Evolutionary conservation across 176 grass and related monocot genomes (phyloP), one percentile per base, ranked within the genome.

Genomic region (Phoenix roebelenii): DNA sequence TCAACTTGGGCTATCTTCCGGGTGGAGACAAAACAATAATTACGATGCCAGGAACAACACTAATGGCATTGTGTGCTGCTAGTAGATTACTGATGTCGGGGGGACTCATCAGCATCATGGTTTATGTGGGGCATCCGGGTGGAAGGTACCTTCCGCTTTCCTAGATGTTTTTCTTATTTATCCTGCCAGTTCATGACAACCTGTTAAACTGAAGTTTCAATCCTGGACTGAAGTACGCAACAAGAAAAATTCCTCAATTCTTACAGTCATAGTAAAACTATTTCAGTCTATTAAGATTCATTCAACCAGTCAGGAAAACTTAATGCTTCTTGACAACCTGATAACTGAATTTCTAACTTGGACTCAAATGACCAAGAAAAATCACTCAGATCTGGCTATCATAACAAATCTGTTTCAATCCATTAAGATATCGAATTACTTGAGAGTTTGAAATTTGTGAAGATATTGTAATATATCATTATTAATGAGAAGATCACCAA

Each of bases 1-100:
- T 96, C 80, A 96, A 96, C 24, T 58, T 96, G 77, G 92, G 92
- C 16, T 96, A 96, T 74, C 80, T 96, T 63, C 86, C 86, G 19
- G 86, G 86, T 65, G 92, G 86, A 77, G 80, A 96, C 68, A 85
- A 96, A 82, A 75, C 72, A 64, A 25, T 90, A 72, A 79, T 87
- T 49, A 96, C 91, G 5, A 62, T 59, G 59, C 82, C 91, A 70
- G 66, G 23, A 72, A 90, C 91, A 63, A 96, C 91, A 25, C 61
- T 87, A 50, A 49, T 80, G 30, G 91, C 86, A 50, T 64, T 96
- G 57, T 69, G 74, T 61, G 91, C 86, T 85, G 86, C 86, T 9
- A 82, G 83, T 62, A 87, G 79, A 70, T 29, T 96, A 19, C 74
- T 95, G 49, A 35, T 56, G 62, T 72, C 76, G 14, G 65, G 73